Evolutionary conservation across 495 filamentous ascomycete species (phyloP), one percentile per base, ranked within the genome.

Genomic region (Glutinoglossum americanum): DNA sequence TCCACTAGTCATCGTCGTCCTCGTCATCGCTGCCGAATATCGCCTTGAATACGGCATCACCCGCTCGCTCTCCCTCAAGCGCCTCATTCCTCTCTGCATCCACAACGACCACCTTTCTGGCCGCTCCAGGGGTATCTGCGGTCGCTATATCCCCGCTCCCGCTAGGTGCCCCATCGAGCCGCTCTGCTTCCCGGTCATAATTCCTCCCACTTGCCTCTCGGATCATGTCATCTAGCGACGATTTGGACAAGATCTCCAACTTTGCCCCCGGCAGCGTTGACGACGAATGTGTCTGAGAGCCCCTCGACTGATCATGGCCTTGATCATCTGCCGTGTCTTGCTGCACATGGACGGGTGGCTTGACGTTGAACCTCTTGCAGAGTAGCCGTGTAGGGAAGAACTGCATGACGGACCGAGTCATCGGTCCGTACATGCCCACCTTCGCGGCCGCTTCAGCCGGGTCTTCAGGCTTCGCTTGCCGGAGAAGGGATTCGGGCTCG

Each of bases 331-430:
- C 23, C 17, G 77, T 74, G 61, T 85, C 83, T 13, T 74, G 68
- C 59, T 78, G 76, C 17, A 86, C 83, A 71, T 87, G 78, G 11
- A 74, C 75, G 0, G 89, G 87, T 0, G 85, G 81, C 62, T 77
- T 79, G 13, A 97, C 81, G 62, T 87, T 86, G 63, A 97, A 95
- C 21, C 92, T 75, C 69, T 98, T 98, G 70, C 92, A 97, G 32
- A 98, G 68, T 45, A 98, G 68, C 54, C 88, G 74, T 9, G 84
- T 80, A 13, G 93, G 92, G 65, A 81, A 84, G 64, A 94, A 96
- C 6, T 80, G 76, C n/a, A 76, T 60, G 1, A 73, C 71, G 7
- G 73, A 79, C 49, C 92, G 72, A 2, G 92, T 98, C 79, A 96
- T 75, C 1, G 80, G 75, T 0, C 92, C 92, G 68, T 86, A 97